phyloP scores from a whole-genome alignment of 2,329 filamentous ascomycete genomes.

The Hortaea werneckii region DNA sequence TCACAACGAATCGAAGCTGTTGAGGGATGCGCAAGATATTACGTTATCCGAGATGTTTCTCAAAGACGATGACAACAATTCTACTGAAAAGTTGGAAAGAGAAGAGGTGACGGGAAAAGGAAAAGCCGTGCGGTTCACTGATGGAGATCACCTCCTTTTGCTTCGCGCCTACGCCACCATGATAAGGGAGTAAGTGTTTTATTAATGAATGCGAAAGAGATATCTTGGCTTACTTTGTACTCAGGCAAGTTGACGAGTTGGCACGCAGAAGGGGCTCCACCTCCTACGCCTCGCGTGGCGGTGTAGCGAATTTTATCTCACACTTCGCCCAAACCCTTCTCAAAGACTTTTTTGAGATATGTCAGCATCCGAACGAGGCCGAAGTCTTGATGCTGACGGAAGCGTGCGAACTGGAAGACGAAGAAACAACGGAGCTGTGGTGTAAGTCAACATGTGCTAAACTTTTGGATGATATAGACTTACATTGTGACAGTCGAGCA shows the following conservation, averaged over 20 bases:
- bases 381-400: slow-evolving; percentile 7
- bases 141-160: neutral
- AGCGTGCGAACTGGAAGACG: neutral
- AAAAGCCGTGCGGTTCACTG: neutral
- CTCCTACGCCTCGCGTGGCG: neutral
- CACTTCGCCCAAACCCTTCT: slow-evolving; percentile 1
- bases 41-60: neutral
- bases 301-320: neutral
- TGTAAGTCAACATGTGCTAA: slow-evolving; percentile 8
- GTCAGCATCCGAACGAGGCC: slow-evolving; percentile 5
- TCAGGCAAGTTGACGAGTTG: neutral
- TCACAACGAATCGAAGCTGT: neutral
- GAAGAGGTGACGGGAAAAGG: neutral
- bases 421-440: neutral
- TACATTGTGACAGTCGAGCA: too few relatives aligned
- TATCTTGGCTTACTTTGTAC: too few relatives aligned
- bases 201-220: too few relatives aligned
- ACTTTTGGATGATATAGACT: too few relatives aligned
- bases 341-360: slow-evolving; percentile 5
- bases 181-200: too few relatives aligned
- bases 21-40: neutral
- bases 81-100: neutral
- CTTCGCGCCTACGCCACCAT: too few relatives aligned
- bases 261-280: neutral
- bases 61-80: neutral